A percentile compares a stretch with the other conserved stretches of the same genome.
Conservation (phyloP, 257 asterid species). For the Solanum medicagineum region DNA sequence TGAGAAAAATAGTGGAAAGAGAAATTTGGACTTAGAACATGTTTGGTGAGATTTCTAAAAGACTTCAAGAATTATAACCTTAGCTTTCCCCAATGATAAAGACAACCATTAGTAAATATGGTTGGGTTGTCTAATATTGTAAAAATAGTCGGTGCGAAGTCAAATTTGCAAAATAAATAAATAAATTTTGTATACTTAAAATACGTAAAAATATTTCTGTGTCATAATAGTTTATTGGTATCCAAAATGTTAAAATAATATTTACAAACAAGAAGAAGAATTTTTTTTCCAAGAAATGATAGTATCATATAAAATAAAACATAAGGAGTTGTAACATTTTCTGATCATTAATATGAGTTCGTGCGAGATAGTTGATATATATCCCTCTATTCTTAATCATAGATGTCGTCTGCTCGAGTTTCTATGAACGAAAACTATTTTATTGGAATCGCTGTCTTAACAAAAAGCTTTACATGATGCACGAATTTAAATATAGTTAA, state of each 20-base stretch:
- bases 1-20: background rate
- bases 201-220: background rate
- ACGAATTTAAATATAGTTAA: background rate
- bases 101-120: background rate
- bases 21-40: background rate
- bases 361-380: background rate
- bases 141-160: background rate
- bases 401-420: background rate
- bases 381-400: background rate
- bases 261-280: background rate
- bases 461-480: background rate
- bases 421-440: background rate
- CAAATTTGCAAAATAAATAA: too few relatives aligned
- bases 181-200: too few relatives aligned
- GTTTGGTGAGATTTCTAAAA: background rate
- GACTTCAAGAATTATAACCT: background rate
- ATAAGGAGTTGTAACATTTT: background rate
- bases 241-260: background rate
- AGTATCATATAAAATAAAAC: background rate
- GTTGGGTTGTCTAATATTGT: background rate
- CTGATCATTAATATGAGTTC: background rate
- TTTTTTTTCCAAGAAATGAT: background rate
- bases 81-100: background rate
- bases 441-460: accelerated
- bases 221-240: background rate